A percentile compares a stretch with the other conserved stretches of the same genome.
Conservation (phyloP, 2,329 filamentous ascomycete species). For the Xylariaceae sp. region DNA sequence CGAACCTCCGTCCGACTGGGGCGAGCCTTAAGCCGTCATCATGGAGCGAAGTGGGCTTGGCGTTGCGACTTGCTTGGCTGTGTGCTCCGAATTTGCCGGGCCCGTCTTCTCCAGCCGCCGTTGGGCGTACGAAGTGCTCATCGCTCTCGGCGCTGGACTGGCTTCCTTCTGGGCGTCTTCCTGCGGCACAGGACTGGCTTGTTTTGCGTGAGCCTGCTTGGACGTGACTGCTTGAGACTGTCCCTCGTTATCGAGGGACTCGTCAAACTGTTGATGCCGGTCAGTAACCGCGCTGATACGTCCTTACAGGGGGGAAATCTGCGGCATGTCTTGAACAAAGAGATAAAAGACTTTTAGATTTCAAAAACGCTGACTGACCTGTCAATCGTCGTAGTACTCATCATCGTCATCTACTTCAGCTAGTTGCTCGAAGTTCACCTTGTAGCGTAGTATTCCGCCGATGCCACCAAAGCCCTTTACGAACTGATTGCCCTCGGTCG, state of each 20-base stretch:
- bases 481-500: slow-evolving; percentile 98
- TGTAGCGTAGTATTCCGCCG: slow-evolving; percentile 94
- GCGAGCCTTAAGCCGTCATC: slow-evolving; percentile 50
- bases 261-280: slow-evolving; percentile 68
- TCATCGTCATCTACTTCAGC: slow-evolving; percentile 85
- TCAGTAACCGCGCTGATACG: slow-evolving; percentile 41
- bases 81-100: slow-evolving; percentile 40
- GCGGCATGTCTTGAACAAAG: slow-evolving; percentile 9
- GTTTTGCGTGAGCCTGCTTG: slow-evolving; percentile 34
- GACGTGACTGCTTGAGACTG: slow-evolving; percentile 56
- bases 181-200: slow-evolving; percentile 36
- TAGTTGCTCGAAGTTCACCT: slow-evolving; percentile 99
- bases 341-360: slow-evolving; percentile 12
- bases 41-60: slow-evolving; percentile 65
- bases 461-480: slow-evolving; percentile 99
- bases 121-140: slow-evolving; percentile 34
- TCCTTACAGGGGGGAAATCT: too few species aligned
- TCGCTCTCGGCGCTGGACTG: slow-evolving; percentile 26
- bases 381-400: slow-evolving; percentile 73
- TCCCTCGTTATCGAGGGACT: slow-evolving; percentile 84
- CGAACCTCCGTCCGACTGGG: slow-evolving; percentile 28
- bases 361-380: slow-evolving; percentile 23
- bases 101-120: slow-evolving; percentile 43
- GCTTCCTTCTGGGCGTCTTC: slow-evolving; percentile 35
- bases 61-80: slow-evolving; percentile 47